phyloP scores from a whole-genome alignment of 2,329 filamentous ascomycete species.

The Colletotrichum falcatum region DNA sequence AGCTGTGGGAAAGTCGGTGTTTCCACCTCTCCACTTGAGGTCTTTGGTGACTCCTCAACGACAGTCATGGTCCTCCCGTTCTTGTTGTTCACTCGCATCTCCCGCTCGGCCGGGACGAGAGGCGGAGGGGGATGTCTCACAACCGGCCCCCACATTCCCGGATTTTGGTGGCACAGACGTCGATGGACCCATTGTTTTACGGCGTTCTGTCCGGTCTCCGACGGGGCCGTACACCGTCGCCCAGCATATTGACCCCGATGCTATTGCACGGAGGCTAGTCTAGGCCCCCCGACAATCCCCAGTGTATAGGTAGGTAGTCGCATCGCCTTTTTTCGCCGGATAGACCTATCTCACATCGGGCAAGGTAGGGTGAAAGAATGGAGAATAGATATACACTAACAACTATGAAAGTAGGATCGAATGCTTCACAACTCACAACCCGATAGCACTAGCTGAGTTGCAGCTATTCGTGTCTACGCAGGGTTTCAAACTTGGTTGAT shows the following conservation, averaged over 20 bases:
- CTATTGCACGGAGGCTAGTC: not conserved
- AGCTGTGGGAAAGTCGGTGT: too few species aligned
- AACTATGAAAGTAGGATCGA: too few species aligned
- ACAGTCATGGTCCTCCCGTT: too few species aligned
- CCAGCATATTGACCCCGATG: not conserved
- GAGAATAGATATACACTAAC: too few species aligned
- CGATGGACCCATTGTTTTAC: not conserved
- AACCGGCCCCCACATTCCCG: not conserved
- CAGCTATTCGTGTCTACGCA: too few species aligned
- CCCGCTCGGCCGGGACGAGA: not conserved
- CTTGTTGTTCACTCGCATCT: too few species aligned
- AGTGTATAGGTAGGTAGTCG: not conserved
- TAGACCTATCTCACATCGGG: not conserved
- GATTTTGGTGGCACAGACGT: not conserved
- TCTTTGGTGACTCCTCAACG: too few species aligned
- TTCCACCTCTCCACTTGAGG: too few species aligned
- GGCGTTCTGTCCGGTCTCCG: not conserved
- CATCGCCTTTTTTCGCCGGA: not conserved
- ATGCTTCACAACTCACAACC: too few species aligned
- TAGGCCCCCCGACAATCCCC: not conserved
- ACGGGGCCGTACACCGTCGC: not conserved
- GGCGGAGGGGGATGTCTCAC: not conserved
- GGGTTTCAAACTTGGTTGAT: not conserved
- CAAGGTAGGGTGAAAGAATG: not conserved
- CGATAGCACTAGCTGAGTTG: too few species aligned